phyloP scores from a whole-genome alignment of 495 filamentous ascomycete genomes.

The Tuber magnatum region DNA sequence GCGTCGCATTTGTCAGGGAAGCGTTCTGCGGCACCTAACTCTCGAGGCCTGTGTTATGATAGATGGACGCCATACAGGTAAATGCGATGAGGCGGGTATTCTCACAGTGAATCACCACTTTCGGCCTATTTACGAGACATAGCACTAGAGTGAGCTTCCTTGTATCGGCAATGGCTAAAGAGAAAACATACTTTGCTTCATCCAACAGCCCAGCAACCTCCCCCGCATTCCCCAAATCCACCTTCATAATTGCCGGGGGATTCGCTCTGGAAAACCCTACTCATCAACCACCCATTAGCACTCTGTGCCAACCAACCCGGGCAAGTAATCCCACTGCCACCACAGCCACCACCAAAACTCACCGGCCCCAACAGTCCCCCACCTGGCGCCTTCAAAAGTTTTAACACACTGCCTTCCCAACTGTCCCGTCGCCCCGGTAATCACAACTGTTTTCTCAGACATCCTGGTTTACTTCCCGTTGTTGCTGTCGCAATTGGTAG shows the following conservation, averaged over 20 bases:
- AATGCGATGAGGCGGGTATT: constrained; percentile 30
- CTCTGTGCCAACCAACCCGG: constrained; percentile 31
- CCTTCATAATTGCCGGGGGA: constrained; percentile 65
- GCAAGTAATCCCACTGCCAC: not conserved
- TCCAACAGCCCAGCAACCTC: constrained; percentile 60
- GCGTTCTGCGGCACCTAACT: constrained; percentile 75
- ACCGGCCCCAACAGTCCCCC: constrained; percentile 78
- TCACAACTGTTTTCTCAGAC: constrained; percentile 54
- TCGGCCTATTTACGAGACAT: constrained; percentile 51
- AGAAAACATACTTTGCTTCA: constrained; percentile 52
- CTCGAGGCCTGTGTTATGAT: constrained; percentile 4
- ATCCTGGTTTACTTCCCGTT: constrained; percentile 42
- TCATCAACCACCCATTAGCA: constrained; percentile 7
- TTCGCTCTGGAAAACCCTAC: constrained; percentile 55
- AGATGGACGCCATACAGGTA: not conserved
- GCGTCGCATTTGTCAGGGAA: constrained; percentile 77
- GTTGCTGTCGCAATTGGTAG: not conserved
- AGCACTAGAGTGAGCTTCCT: not conserved
- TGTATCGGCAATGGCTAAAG: not conserved
- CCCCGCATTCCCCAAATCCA: constrained; percentile 58
- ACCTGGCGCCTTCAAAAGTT: constrained; percentile 61
- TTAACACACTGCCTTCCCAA: constrained; percentile 67
- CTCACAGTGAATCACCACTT: constrained; percentile 76
- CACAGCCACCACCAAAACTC: not conserved
- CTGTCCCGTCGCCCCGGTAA: constrained; percentile 81